These are phyloP conservation scores for Dysphania ambrosioides DNA, from an alignment of 148 eudicot species.

Conservation along the genomic window DNA sequence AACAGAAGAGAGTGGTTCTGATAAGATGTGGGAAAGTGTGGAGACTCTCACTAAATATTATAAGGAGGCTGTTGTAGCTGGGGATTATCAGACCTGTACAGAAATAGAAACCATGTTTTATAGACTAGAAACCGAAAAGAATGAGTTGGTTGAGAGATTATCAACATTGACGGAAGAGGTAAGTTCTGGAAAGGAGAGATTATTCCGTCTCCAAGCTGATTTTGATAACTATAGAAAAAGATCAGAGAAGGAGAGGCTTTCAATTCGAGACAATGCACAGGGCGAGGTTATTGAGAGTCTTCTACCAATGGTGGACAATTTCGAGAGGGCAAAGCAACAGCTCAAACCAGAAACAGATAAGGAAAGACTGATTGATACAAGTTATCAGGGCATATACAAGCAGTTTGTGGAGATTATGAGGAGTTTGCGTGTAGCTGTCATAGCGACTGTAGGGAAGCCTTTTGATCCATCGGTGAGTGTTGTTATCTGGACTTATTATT, in stretches of 20 bases:
- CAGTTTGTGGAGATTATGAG: conserved; percentile 94
- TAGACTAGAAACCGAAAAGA: conserved; percentile 57
- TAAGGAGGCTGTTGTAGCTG: conserved; percentile 63
- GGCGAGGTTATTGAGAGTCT: conserved; percentile 89
- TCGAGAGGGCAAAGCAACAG: conserved; percentile 86
- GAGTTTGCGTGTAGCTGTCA: conserved; percentile 65
- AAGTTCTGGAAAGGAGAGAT: conserved; percentile 69
- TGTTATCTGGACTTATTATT: background rate
- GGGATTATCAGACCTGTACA: conserved; percentile 47
- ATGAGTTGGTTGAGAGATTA: conserved; percentile 47
- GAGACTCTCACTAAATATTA: conserved; percentile 54
- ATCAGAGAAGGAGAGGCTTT: conserved; percentile 73
- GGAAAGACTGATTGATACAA: conserved; percentile 80
- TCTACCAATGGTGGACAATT: conserved; percentile 88
- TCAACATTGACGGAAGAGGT: conserved; percentile 51
- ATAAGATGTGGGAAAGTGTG: conserved; percentile 27
- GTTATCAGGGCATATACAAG: conserved; percentile 96
- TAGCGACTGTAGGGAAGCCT: conserved; percentile 85
- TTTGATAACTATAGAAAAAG: conserved; percentile 94
- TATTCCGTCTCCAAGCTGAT: conserved; percentile 80
- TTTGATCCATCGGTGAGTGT: conserved; percentile 85
- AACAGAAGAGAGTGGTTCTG: conserved; percentile 25
- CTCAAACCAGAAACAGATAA: conserved; percentile 67
- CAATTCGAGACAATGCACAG: conserved; percentile 60
- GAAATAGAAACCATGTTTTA: conserved; percentile 56